phyloP scores from a whole-genome alignment of 164 flowering plant species.

The Vitis riparia region DNA sequence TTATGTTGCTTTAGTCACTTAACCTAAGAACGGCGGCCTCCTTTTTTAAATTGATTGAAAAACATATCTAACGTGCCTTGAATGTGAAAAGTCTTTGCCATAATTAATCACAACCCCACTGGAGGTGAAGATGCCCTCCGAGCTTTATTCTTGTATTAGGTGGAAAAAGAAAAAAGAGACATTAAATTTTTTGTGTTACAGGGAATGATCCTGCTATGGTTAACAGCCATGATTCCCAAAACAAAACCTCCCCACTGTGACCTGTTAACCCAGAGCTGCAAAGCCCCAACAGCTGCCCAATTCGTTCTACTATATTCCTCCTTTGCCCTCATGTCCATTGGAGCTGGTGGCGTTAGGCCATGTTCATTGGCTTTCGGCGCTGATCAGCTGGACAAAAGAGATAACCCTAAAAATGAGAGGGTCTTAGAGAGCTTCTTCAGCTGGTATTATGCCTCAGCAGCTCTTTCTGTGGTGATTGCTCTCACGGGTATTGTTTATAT shows the following conservation, averaged over 20 bases:
- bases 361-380: conserved; percentile 81
- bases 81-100: no score
- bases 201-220: conserved; percentile 66
- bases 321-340: conserved; percentile 57
- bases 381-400: conserved; percentile 52
- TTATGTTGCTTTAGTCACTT: neutral
- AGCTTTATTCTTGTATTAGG: no score
- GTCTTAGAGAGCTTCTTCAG: conserved; percentile 55
- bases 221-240: conserved; percentile 57
- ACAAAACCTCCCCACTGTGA: conserved; percentile 47
- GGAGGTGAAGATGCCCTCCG: no score
- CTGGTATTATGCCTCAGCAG: conserved; percentile 65
- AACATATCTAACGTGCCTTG: no score
- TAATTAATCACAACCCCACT: no score
- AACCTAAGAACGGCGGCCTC: no score
- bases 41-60: no score
- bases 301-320: conserved; percentile 35
- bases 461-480: conserved; percentile 45
- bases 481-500: conserved; percentile 61
- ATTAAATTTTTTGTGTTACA: conserved; percentile 14
- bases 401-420: conserved; percentile 42
- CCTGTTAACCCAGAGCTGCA: conserved; percentile 23
- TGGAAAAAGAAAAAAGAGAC: no score
- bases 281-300: conserved; percentile 42
- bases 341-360: conserved; percentile 71